Evolutionary conservation across 352 stramenopile species (phyloP), one percentile per base, ranked within the genome.

Genomic region (Phytophthora europaea): DNA sequence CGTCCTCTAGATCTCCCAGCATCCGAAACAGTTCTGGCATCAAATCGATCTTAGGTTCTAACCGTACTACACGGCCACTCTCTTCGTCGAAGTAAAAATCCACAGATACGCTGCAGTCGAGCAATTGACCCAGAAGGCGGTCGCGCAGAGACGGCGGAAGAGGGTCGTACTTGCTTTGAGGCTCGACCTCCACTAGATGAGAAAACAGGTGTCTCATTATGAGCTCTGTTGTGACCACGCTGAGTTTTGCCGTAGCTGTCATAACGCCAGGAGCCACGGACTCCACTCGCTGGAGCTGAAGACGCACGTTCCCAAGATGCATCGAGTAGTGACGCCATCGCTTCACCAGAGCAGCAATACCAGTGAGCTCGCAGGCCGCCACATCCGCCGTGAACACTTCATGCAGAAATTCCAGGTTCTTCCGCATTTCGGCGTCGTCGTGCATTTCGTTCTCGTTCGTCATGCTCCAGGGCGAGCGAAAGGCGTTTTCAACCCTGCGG

Each of bases 11-110:
- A 31, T 52, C 31, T n/a, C 56, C 56, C 20, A 62, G 22, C 3
- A 34, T 20, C 10, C 34, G 56, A 51, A 62, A 16, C 20, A 62
- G 22, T 15, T n/a, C 56, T 12, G n/a, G 36, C 10, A 62, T 20
- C 9, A 53, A 62, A 20, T 62, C 36, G 13, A 52, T 34, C 23
- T 51, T 50, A n/a, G 22, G 20, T 20, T 62, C 56, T 13, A 62
- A 15, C 20, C 56, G 56, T n/a, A 16, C 34, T 8, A 62, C 56
- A 20, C 56, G 56, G 33, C 56, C 56, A 7, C 18, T 53, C 8
- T 52, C 56, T 13, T 40, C 20, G 36, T 53, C 36, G 10, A 62
- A 62, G 20, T 50, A 23, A 34, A 62, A 62, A n/a, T 62, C 56
- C 8, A 62, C 56, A 22, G 56, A 52, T 15, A 62, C 13, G 15